Base-by-base conservation (phyloP, 495 filamentous ascomycete genomes). In the Xanthoparmelia taractica region DNA sequence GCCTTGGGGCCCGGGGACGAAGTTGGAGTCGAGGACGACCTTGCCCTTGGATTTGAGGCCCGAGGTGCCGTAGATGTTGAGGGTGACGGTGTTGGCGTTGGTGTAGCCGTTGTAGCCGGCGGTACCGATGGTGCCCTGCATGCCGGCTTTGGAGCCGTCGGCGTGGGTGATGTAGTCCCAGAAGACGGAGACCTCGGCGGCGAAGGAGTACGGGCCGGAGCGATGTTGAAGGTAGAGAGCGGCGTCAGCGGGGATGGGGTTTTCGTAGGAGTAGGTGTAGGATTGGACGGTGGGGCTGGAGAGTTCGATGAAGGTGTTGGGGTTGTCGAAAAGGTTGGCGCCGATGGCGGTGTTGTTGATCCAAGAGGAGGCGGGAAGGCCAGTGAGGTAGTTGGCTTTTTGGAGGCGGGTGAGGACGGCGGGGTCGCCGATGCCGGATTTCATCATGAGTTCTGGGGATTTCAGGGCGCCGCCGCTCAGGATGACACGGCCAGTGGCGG, bases 371-470 rank as follows among this genome's bases (percentile, higher is more conserved):
- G 69, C 58, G 18, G 66, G 64, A 20, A 64, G 60, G 31, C 23
- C 23, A 23, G 64, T n/a, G 0, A 71, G 47, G 17, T 69, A n/a
- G 6, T 70, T 72, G 31, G 70, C 66, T 18, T 47, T 6, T 12
- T 68, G 57, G 31, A 78, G 56, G 15, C 60, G 67, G 0, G 54
- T 43, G 2, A 77, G 60, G 20, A 68, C 66, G 34, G 69, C 69
- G 0, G 61, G 60, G 17, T 74, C 70, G 11, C 86, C 86, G 69
- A 90, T 89, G 34, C 85, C 84, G 67, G 77, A 82, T 68, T 80
- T 80, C 72, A 84, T 80, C 41, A 92, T 81, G 59, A 93, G 79
- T 74, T 90, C 90, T 25, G 89, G 80, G 7, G 83, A 85, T n/a
- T 83, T 85, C 58, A 91, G 87, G 29, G 87, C 80, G 55, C 89